phyloP scores from a whole-genome alignment of 306 rosid species.

The Lathyrus sativus region DNA sequence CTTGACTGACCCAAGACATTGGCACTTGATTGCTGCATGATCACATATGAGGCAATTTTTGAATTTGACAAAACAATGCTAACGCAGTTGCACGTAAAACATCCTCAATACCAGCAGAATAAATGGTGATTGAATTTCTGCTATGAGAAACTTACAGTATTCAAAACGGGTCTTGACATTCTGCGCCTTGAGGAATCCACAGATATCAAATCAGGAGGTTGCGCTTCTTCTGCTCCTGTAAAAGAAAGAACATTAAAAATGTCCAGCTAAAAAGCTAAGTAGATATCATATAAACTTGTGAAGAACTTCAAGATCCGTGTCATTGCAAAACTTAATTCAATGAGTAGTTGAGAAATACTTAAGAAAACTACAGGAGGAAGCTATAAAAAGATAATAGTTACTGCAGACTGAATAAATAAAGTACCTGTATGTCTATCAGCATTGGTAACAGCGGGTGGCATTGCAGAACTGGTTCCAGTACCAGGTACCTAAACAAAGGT shows the following conservation, averaged over 20 bases:
- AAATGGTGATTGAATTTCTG: constrained; percentile 49
- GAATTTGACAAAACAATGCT: constrained; percentile 15
- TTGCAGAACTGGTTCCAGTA: constrained; percentile 84
- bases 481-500: constrained; percentile 59
- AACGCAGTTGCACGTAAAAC: constrained; percentile 20
- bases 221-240: constrained; percentile 73
- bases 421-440: constrained; percentile 77
- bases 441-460: constrained; percentile 64
- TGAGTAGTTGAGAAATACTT: not conserved
- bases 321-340: constrained; percentile 25
- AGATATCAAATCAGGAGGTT: constrained; percentile 66
- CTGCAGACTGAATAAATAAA: not conserved
- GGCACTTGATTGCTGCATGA: constrained; percentile 58
- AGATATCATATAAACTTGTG: constrained; percentile 4
- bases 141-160: constrained; percentile 53
- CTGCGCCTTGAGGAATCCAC: constrained; percentile 68
- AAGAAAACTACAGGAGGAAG: not conserved
- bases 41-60: constrained; percentile 28
- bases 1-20: constrained; percentile 69
- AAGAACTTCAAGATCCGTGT: not conserved
- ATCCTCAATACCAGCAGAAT: constrained; percentile 45
- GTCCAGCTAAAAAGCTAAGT: constrained; percentile 10
- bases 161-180: constrained; percentile 31
- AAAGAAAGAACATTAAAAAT: constrained; percentile 28
- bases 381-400: too few relatives aligned